A percentile compares a stretch with the other conserved stretches of the same genome.
Evolutionary conservation across 2,329 filamentous ascomycete species (phyloP).

Genomic region (Hymenoscyphus infarciens): DNA sequence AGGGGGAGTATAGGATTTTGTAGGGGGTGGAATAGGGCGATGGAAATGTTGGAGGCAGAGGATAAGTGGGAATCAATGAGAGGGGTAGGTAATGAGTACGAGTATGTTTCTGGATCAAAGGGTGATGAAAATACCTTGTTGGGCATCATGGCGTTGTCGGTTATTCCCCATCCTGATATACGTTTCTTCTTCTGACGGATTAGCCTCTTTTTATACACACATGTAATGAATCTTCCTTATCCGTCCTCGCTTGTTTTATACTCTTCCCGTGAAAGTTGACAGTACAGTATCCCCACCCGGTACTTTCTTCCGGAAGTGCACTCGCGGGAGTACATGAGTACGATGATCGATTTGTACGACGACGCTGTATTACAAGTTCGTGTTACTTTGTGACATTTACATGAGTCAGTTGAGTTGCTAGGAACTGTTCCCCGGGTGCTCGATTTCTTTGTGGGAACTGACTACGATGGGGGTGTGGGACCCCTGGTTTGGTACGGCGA

Average conservation of each 20-base stretch:
- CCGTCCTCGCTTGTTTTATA: no score
- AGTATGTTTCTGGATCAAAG: background rate
- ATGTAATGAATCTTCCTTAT: background rate
- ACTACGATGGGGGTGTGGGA: no score
- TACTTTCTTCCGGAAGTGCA: background rate
- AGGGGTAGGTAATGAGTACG: background rate
- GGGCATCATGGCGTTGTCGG: background rate
- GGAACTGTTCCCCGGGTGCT: no score
- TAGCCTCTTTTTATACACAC: background rate
- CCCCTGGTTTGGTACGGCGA: no score
- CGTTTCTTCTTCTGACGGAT: background rate
- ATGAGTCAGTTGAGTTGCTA: background rate
- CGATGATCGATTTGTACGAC: background rate
- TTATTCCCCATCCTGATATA: background rate
- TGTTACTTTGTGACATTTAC: background rate
- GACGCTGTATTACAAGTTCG: background rate
- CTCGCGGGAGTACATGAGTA: background rate
- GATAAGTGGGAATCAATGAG: background rate
- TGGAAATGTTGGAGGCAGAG: background rate
- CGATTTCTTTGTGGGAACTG: no score
- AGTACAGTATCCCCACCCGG: background rate
- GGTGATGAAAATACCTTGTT: background rate
- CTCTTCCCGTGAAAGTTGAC: no score
- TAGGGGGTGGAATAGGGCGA: conserved; percentile 4
- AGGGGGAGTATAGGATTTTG: conserved; percentile 13